Base-by-base conservation (phyloP, 176 grass and related monocot species). In the Tillandsia fasciculata region DNA sequence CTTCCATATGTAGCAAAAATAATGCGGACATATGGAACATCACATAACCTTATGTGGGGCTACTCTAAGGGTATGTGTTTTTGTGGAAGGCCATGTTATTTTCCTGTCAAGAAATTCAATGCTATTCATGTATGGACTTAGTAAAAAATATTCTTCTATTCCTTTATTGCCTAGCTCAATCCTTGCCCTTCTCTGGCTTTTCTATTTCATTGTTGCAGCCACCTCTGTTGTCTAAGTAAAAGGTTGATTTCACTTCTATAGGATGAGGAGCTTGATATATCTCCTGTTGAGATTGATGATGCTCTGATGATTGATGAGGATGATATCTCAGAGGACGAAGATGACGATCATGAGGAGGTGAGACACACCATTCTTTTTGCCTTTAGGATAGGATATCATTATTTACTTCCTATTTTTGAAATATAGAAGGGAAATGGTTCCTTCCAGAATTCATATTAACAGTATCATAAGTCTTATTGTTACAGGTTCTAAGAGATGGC, bases 241-340 rank as follows among this genome's bases (percentile, higher is more conserved):
- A 3, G 22, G 17, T n/a, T 61, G 33, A 42, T 68, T 76, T 52
- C 50, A 56, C 42, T 6, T 63, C 22, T 66, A 58, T 69, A 96
- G 84, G 91, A 96, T 28, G 88, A 89, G 50, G 90, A 88, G 48
- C 66, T 88, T 66, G 85, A 88, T 26, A 71, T 66, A 24, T 91
- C 85, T 85, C 91, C 85, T 51, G 80, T 88, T 26, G 91, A 96
- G 78, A 83, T 86, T 73, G 88, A 86, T 76, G 83, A 88, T 59
- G 63, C 75, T 79, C 65, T 91, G 69, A 91, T 96, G 87, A 77
- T 96, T 83, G 91, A 85, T 24, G 91, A 91, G 2, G 87, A 89
- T 74, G 91, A 91, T 79, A 64, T 84, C 29, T 88, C 87, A 2
- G 91, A 91, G 27, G 91, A 96, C 68, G 91, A 96, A 63, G 91